Conservation (phyloP, 345 rosid species). For the Acer negundo region DNA sequence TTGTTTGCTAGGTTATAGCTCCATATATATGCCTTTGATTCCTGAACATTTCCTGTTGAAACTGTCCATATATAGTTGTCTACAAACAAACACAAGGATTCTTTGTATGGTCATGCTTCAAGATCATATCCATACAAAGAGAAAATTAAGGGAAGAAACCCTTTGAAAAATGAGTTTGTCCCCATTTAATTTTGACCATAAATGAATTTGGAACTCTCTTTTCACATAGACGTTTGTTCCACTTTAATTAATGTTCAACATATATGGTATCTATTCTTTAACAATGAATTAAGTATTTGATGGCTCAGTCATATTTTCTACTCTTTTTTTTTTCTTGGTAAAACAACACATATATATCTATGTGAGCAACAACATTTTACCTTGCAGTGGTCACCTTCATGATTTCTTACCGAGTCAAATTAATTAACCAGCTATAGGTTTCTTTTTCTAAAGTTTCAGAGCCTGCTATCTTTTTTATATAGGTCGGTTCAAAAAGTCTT, state of each 20-base stretch:
- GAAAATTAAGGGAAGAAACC: background rate
- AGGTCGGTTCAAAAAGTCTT: conserved; percentile 11
- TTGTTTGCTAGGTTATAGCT: background rate
- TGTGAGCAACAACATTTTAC: background rate
- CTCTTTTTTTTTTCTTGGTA: background rate
- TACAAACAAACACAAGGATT: background rate
- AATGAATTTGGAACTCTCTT: background rate
- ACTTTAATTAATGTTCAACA: conserved; percentile 2
- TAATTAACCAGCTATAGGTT: background rate
- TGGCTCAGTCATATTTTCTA: background rate
- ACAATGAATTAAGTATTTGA: background rate
- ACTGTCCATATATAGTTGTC: background rate
- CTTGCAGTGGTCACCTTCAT: background rate
- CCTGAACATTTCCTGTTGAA: background rate
- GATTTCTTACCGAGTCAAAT: background rate
- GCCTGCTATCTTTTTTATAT: background rate
- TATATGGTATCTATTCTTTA: conserved; percentile 10
- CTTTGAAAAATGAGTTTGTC: background rate
- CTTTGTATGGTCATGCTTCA: background rate
- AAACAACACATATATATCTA: background rate
- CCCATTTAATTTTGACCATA: conserved; percentile 4
- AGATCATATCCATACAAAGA: too few species aligned
- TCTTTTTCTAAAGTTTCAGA: background rate
- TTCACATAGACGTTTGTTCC: background rate
- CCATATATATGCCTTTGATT: background rate